These are phyloP conservation scores for Tetratostichococcus sp. DNA, from an alignment of 139 green algal genomes.

Conservation along the genomic window DNA sequence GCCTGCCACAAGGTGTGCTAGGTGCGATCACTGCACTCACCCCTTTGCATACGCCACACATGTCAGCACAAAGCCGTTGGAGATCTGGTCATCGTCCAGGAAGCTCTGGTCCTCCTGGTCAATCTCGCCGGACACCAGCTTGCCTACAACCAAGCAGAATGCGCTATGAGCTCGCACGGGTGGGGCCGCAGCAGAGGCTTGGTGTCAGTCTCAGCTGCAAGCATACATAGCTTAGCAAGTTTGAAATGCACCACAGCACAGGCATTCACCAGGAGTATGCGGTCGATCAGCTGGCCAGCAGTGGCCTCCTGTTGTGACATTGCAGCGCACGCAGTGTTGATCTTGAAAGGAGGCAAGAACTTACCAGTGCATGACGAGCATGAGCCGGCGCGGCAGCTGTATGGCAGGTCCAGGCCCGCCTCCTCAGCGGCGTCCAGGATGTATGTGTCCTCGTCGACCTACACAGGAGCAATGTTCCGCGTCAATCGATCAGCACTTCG, in stretches of 20 bases:
- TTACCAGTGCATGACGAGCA: conserved; percentile 22
- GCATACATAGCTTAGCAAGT: too few relatives aligned
- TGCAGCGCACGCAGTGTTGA: too few relatives aligned
- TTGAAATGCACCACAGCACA: too few relatives aligned
- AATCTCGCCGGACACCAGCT: conserved; percentile 35
- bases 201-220: too few relatives aligned
- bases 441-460: conserved; percentile 66
- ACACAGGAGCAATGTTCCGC: neutral
- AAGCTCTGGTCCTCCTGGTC: conserved; percentile 88
- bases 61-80: conserved; percentile 79
- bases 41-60: conserved; percentile 80
- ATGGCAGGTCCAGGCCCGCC: conserved; percentile 81
- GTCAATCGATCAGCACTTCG: too few relatives aligned
- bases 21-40: neutral
- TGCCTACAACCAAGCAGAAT: conserved; percentile 2
- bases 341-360: neutral
- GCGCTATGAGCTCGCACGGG: too few relatives aligned
- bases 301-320: too few relatives aligned
- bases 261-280: too few relatives aligned
- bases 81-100: conserved; percentile 82
- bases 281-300: too few relatives aligned
- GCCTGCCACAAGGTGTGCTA: too few relatives aligned
- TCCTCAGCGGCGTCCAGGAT: conserved; percentile 84
- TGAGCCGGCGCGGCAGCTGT: conserved; percentile 77
- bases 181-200: too few relatives aligned